Evolutionary conservation across 306 rosid species (phyloP).

Genomic region (Medicago truncatula): DNA sequence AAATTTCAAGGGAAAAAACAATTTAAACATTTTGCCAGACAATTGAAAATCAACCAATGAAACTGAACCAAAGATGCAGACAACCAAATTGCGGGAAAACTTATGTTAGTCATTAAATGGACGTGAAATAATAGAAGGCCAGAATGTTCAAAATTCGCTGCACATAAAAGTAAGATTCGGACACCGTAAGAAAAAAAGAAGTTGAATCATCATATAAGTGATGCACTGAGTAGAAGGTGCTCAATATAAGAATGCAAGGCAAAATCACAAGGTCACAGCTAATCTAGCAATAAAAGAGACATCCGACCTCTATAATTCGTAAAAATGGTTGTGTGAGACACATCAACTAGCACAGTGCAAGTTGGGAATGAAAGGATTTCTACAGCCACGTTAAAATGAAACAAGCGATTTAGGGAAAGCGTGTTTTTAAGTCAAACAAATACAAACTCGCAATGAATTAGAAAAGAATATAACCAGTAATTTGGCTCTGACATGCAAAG

Average conservation of each 20-base stretch:
- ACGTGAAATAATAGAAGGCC: background rate
- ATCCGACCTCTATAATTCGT: background rate
- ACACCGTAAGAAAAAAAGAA: background rate
- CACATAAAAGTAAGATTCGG: background rate
- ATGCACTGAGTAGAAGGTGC: background rate
- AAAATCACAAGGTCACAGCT: conserved; percentile 3
- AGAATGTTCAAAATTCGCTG: conserved; percentile 21
- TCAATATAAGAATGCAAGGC: background rate
- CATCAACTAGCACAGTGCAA: conserved; percentile 4
- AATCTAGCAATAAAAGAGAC: background rate
- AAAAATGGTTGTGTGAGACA: background rate
- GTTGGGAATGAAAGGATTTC: background rate
- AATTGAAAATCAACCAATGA: conserved; percentile 9
- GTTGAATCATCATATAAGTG: conserved; percentile 8
- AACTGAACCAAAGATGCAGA: conserved; percentile 15
- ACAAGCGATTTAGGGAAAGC: background rate
- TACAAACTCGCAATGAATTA: conserved; percentile 1
- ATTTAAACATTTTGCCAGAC: conserved; percentile 12
- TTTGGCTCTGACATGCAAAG: background rate
- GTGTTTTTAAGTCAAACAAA: conserved; percentile 9
- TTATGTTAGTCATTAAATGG: conserved; percentile 6
- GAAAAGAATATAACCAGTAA: conserved; percentile 23
- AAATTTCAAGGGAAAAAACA: conserved; percentile 18
- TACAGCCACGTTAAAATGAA: conserved; percentile 5
- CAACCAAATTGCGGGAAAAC: conserved; percentile 26